Evolutionary conservation across 2,329 filamentous ascomycete genomes (phyloP).

Genomic region (Fusarium coffeatum): DNA sequence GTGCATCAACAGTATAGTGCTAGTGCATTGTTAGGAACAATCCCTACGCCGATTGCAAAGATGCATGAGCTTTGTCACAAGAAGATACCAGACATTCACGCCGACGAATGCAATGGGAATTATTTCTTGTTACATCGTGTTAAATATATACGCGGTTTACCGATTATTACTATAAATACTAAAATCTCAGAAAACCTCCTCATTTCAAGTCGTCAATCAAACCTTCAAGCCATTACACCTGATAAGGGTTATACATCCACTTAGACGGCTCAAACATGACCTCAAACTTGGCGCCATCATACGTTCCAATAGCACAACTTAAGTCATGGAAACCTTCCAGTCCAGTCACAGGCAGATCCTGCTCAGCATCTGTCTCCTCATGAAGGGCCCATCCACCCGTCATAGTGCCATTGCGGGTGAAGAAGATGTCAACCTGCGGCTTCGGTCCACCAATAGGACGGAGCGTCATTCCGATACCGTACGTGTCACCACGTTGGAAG

Average conservation of each 20-base stretch:
- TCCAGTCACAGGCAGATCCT: constrained; percentile 72
- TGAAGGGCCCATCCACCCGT: constrained; percentile 77
- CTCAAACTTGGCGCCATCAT: constrained; percentile 75
- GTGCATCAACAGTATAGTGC: too few relatives aligned
- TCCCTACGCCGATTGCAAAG: too few relatives aligned
- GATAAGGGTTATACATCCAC: constrained; percentile 64
- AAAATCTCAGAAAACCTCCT: background rate
- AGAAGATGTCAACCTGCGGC: constrained; percentile 64
- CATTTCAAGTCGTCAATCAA: background rate
- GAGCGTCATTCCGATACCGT: constrained; percentile 79
- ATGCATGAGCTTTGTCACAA: too few relatives aligned
- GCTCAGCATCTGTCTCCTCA: constrained; percentile 75
- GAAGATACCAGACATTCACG: too few relatives aligned
- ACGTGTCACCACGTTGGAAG: constrained; percentile 73
- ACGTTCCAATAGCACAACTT: constrained; percentile 77
- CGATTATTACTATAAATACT: background rate
- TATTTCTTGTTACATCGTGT: constrained; percentile 3
- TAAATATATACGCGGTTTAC: background rate
- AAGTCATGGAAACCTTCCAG: constrained; percentile 78
- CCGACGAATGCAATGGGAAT: background rate
- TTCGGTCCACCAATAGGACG: constrained; percentile 47
- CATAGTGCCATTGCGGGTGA: constrained; percentile 73
- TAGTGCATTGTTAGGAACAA: too few relatives aligned
- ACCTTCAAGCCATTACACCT: constrained; percentile 16
- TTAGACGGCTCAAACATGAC: constrained; percentile 68